Conservation (phyloP, 441 rosid genomes). For the Aleurites moluccanus region DNA sequence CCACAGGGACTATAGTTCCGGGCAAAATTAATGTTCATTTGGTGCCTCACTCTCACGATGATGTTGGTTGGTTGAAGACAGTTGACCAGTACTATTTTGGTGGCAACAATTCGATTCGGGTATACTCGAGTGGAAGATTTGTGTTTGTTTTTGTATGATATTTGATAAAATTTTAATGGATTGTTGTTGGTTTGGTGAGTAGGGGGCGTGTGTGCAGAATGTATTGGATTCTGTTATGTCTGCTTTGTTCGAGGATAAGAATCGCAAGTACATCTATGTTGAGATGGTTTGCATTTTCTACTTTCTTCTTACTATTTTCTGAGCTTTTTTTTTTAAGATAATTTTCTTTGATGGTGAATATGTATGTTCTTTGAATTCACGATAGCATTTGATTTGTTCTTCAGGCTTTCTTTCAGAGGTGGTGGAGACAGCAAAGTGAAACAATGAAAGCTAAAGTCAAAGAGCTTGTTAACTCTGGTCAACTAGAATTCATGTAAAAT, state of each 20-base stretch:
- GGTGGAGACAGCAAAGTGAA: conserved; percentile 94
- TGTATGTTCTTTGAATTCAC: not conserved
- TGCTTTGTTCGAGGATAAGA: conserved; percentile 64
- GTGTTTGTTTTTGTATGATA: not conserved
- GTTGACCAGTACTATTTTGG: conserved; percentile 97
- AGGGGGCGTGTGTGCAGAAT: conserved; percentile 91
- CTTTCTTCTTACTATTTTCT: not conserved
- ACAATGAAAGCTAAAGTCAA: conserved; percentile 51
- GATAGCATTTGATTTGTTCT: conserved; percentile 2
- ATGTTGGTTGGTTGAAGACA: conserved; percentile 97
- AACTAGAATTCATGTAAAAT: conserved; percentile 84
- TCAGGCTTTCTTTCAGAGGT: conserved; percentile 93
- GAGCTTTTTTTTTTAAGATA: not conserved
- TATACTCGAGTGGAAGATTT: not conserved
- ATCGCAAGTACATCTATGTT: conserved; percentile 72
- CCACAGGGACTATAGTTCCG: conserved; percentile 62
- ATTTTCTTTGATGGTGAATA: not conserved
- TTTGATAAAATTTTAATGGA: not conserved
- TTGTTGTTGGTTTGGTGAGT: conserved; percentile 25
- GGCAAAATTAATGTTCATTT: conserved; percentile 86
- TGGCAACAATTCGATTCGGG: conserved; percentile 49
- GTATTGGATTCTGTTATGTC: conserved; percentile 75
- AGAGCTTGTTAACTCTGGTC: conserved; percentile 72
- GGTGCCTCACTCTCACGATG: conserved; percentile 92
- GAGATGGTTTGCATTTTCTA: conserved; percentile 44